These are phyloP conservation scores for Gossypium gossypioides DNA, from an alignment of 441 rosid species.

Conservation along the genomic window DNA sequence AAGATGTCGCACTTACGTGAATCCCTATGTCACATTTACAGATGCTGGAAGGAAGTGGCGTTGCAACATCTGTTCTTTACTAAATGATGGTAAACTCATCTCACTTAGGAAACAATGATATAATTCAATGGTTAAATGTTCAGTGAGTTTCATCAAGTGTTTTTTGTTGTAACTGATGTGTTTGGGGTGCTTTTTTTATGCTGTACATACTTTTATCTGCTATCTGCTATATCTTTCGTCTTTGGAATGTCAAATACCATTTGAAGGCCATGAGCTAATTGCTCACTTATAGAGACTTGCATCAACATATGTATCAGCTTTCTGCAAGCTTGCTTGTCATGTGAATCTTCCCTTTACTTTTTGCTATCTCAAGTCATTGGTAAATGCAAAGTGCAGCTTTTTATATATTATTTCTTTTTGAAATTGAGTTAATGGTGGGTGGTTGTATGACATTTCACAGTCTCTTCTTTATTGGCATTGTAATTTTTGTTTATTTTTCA, in stretches of 20 bases:
- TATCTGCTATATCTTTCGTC: background rate
- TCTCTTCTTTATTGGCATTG: background rate
- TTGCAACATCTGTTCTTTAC: conserved; percentile 83
- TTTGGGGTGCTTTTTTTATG: background rate
- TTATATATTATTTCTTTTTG: background rate
- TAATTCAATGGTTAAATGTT: background rate
- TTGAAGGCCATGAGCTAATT: background rate
- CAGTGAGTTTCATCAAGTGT: background rate
- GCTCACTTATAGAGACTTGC: background rate
- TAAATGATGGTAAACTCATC: conserved; percentile 67
- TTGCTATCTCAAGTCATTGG: background rate
- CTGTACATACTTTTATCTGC: background rate
- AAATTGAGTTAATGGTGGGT: background rate
- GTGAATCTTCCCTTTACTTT: background rate
- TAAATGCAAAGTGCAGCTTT: background rate
- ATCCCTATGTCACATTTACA: conserved; percentile 80
- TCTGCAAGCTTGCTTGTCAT: background rate
- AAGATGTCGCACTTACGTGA: conserved; percentile 94
- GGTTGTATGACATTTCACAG: background rate
- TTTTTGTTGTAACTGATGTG: conserved; percentile 1
- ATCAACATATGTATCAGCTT: background rate
- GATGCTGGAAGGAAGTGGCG: conserved; percentile 99
- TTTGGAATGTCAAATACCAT: background rate
- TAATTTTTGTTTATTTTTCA: background rate
- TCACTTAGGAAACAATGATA: background rate